A percentile compares a stretch with the other conserved stretches of the same genome.
These are phyloP conservation scores for Leishmania arabica DNA, from an alignment of 208 protist species.

Conservation along the genomic window DNA sequence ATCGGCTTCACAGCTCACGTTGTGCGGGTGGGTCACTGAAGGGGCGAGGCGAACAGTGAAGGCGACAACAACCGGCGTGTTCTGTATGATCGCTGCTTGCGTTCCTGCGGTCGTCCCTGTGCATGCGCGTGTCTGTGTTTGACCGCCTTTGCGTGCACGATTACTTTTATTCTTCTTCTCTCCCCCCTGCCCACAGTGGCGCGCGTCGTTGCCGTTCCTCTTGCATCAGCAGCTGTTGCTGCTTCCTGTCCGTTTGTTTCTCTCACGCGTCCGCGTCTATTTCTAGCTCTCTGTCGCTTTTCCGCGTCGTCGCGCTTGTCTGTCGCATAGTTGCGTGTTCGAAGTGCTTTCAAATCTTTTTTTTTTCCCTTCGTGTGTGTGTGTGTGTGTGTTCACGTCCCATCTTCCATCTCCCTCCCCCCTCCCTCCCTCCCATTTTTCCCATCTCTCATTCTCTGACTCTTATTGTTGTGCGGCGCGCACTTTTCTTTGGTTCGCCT, in stretches of 20 bases:
- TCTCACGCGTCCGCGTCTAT: neutral
- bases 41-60: neutral
- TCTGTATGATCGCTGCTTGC: neutral
- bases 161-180: neutral
- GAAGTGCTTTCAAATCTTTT: neutral
- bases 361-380: neutral
- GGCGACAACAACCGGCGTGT: neutral
- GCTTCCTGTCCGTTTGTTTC: neutral
- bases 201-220: neutral
- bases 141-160: neutral
- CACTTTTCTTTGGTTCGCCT: constrained; percentile 9
- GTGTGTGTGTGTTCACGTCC: neutral
- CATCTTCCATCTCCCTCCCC: neutral
- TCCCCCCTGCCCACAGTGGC: neutral
- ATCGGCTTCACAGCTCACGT: neutral
- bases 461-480: neutral
- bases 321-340: neutral
- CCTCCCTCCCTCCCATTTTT: neutral
- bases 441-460: neutral
- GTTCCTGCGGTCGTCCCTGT: neutral
- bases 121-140: neutral
- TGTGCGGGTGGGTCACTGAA: neutral
- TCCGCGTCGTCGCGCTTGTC: neutral
- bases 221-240: neutral
- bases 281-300: neutral